Evolutionary conservation across 306 rosid species (phyloP).

Genomic region (Ormosia emarginata): DNA sequence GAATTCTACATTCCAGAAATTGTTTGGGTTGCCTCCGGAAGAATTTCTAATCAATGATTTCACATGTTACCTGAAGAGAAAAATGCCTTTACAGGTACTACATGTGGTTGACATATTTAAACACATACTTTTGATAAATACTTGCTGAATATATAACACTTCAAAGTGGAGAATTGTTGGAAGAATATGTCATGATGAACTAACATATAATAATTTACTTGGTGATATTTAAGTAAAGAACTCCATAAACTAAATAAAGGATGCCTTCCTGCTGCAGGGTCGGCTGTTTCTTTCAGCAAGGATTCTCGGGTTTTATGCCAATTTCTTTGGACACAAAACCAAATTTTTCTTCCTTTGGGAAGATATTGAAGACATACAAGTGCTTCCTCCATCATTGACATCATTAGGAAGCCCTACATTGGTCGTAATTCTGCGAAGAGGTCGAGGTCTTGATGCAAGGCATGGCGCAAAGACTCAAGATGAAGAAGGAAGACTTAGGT

Average conservation of each 20-base stretch:
- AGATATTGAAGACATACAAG: slow-evolving; percentile 76
- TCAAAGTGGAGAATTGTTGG: background rate
- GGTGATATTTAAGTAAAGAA: background rate
- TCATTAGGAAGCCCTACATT: slow-evolving; percentile 80
- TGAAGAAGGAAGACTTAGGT: slow-evolving; percentile 85
- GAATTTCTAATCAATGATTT: slow-evolving; percentile 88
- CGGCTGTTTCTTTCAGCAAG: slow-evolving; percentile 79
- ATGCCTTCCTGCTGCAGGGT: slow-evolving; percentile 57
- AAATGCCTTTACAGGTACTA: slow-evolving; percentile 73
- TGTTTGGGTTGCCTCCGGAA: slow-evolving; percentile 78
- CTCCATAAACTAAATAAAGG: slow-evolving; percentile 5
- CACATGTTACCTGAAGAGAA: slow-evolving; percentile 74
- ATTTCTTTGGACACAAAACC: slow-evolving; percentile 84
- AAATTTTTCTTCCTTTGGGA: slow-evolving; percentile 92
- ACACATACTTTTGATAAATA: background rate
- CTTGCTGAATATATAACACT: background rate
- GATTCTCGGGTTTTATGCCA: slow-evolving; percentile 74
- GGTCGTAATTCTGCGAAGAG: slow-evolving; percentile 57
- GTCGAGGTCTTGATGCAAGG: slow-evolving; percentile 75
- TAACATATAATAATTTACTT: background rate
- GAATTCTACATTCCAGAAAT: slow-evolving; percentile 85
- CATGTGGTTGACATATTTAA: slow-evolving; percentile 1
- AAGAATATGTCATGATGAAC: background rate
- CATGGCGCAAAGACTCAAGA: slow-evolving; percentile 83
- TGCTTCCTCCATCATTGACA: slow-evolving; percentile 66